These are phyloP conservation scores for Pseudogymnoascus sp. DNA, from an alignment of 2,329 filamentous ascomycete genomes.

Conservation along the genomic window DNA sequence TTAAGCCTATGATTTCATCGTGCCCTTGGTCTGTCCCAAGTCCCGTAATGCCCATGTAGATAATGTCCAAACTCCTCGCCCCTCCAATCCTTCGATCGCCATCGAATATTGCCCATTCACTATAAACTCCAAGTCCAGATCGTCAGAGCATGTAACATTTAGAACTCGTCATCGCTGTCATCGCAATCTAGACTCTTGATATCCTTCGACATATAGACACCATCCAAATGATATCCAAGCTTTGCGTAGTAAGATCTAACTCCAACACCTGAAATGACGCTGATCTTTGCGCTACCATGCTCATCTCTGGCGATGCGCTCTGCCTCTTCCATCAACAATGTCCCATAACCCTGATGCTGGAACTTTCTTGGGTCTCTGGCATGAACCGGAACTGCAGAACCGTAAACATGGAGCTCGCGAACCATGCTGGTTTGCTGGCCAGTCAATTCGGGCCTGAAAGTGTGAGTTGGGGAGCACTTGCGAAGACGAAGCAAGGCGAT, in stretches of 20 bases:
- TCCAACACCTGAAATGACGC: slow-evolving; percentile 95
- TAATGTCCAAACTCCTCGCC: background rate
- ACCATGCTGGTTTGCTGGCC: slow-evolving; percentile 88
- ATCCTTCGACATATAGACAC: slow-evolving; percentile 68
- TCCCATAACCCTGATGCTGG: slow-evolving; percentile 96
- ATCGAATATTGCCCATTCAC: background rate
- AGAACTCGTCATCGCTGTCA: slow-evolving; percentile 10
- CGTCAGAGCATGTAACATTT: background rate
- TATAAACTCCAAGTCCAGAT: background rate
- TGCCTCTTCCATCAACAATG: slow-evolving; percentile 93
- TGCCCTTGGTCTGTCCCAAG: background rate
- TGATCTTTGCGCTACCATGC: slow-evolving; percentile 89
- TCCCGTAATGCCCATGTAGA: background rate
- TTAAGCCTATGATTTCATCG: background rate
- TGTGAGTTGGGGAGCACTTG: slow-evolving; percentile 87
- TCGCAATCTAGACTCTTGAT: slow-evolving; percentile 4
- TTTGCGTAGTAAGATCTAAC: slow-evolving; percentile 93
- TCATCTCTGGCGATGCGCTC: slow-evolving; percentile 92
- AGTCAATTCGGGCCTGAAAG: slow-evolving; percentile 79
- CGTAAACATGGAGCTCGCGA: slow-evolving; percentile 92
- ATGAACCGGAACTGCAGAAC: slow-evolving; percentile 94
- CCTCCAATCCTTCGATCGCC: background rate
- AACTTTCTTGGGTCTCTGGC: slow-evolving; percentile 93
- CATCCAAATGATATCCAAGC: slow-evolving; percentile 88
- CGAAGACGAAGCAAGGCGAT: slow-evolving; percentile 83